Conservation (phyloP, 441 rosid species). For the Brassica balearica region DNA sequence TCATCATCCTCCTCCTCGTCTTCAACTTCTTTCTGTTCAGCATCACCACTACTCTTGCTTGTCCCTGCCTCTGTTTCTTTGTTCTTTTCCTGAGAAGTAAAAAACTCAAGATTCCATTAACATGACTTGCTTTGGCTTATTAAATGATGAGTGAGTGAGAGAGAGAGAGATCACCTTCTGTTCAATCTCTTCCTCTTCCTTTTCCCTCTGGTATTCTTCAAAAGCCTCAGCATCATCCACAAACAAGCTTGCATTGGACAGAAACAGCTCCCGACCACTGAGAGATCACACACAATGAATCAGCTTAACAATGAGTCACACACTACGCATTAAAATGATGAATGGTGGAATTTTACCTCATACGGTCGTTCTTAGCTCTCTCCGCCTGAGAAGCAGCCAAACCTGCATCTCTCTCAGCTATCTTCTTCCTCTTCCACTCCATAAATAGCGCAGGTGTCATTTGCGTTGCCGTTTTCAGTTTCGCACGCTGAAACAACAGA, state of each 20-base stretch:
- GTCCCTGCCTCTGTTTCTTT: constrained; percentile 46
- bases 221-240: constrained; percentile 82
- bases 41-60: constrained; percentile 40
- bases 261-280: constrained; percentile 97
- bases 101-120: background rate
- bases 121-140: background rate
- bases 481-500: constrained; percentile 59
- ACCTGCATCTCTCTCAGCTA: constrained; percentile 80
- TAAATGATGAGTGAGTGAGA: background rate
- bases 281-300: constrained; percentile 42
- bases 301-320: constrained; percentile 26
- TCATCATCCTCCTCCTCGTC: constrained; percentile 43
- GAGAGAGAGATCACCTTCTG: constrained; percentile 43
- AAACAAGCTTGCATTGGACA: constrained; percentile 85
- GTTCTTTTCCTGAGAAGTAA: background rate
- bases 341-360: constrained; percentile 65
- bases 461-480: constrained; percentile 71
- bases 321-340: constrained; percentile 14
- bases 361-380: constrained; percentile 95
- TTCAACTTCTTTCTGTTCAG: constrained; percentile 28
- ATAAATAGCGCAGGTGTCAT: constrained; percentile 88
- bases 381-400: constrained; percentile 88
- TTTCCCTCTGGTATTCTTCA: constrained; percentile 74
- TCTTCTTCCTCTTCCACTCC: constrained; percentile 94
- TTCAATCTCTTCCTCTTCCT: constrained; percentile 56